Evolutionary conservation across 768 basidiomycete species (phyloP), one percentile per base, ranked within the genome.

Genomic region (Scleroderma bovista): DNA sequence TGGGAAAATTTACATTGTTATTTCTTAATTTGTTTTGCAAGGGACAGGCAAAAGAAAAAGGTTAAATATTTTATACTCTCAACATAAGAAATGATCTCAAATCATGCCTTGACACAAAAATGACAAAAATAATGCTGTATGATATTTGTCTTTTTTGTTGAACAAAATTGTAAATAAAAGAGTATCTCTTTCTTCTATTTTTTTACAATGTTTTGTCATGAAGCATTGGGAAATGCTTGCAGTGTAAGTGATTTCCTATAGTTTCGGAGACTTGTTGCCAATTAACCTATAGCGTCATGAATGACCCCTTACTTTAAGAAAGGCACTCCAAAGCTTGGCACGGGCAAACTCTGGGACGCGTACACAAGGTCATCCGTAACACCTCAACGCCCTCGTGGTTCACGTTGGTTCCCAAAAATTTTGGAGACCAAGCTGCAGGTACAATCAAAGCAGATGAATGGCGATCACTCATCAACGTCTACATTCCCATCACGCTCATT

Each of bases 381-480:
- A 33, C 43, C 3, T 20, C 41, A n/a, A 38, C 36, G 1, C 63
- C 60, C 1, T 53, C 56, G 2, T 62, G 62, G 55, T 5, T 59
- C 5, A 37, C 42, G 20, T 50, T 50, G 2, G 54, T 58, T 1
- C 61, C 57, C 2, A 15, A 23, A 3, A 54, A 64, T 44, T 62
- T 61, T 20, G 51, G 62, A 3, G 36, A 53, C 4, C 36, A 46
- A 11, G 15, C 26, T 23, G 39, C 39, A 40, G 33, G 56, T 15
- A 49, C 43, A 22, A 31, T 61, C 19, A 63, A 60, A n/a, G 58
- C 62, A 20, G 54, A 63, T 23, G 37, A 63, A 51, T 63, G 61
- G 61, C 40, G 38, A 4, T 40, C 54, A 3, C 29, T 51, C 6
- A 17, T 39, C 10, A 52, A 26, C 0, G 24, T 64, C 34, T 52